Evolutionary conservation across 228 moss, liverwort and hornwort species (phyloP).

Genomic region (Sphagnum fallax): DNA sequence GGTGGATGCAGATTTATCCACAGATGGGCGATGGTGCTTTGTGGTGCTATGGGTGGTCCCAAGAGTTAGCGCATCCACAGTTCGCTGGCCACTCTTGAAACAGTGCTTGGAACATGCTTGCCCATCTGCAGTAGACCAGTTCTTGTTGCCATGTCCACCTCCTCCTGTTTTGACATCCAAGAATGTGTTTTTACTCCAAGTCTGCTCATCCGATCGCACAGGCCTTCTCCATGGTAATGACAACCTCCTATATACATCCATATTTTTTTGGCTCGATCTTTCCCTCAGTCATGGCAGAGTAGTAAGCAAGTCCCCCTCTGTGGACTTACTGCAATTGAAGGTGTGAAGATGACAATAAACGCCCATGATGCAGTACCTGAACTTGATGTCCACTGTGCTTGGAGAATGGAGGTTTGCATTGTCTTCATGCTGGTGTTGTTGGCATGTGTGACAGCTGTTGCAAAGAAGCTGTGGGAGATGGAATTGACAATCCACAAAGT

Average conservation of each 20-base stretch:
- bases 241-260: too few species aligned
- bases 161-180: slow-evolving; percentile 24
- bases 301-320: too few species aligned
- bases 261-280: too few species aligned
- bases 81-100: slow-evolving; percentile 40
- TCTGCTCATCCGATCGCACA: slow-evolving; percentile 55
- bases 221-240: slow-evolving; percentile 57
- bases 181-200: slow-evolving; percentile 38
- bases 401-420: too few species aligned
- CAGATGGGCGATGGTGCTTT: slow-evolving; percentile 46
- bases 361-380: too few species aligned
- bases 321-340: too few species aligned
- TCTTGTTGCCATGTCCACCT: slow-evolving; percentile 15
- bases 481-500: slow-evolving; percentile 65
- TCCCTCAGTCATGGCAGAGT: too few species aligned
- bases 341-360: too few species aligned
- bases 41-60: slow-evolving; percentile 41
- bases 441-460: slow-evolving; percentile 29
- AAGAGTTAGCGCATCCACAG: slow-evolving; percentile 14
- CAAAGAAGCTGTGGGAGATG: slow-evolving; percentile 60
- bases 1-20: slow-evolving; percentile 28
- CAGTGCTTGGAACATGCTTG: slow-evolving; percentile 30
- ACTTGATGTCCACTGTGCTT: too few species aligned
- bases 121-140: slow-evolving; percentile 24
- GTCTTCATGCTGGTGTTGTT: too few species aligned